Evolutionary conservation across 352 stramenopile genomes (phyloP).

Genomic region (Pythium aristosporum): DNA sequence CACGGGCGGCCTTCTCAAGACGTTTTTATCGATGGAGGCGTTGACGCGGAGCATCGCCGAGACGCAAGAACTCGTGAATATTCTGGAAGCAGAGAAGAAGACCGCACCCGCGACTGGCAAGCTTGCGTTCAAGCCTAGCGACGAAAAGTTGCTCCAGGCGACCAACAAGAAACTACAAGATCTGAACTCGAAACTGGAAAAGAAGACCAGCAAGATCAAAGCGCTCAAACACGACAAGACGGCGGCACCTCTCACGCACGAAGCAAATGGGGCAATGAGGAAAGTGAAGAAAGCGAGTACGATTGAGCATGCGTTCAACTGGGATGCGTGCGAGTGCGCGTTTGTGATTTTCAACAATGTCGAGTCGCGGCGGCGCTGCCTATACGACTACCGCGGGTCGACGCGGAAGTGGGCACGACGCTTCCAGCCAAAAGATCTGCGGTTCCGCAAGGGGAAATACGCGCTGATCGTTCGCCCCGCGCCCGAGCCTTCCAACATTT

Average conservation of each 20-base stretch:
- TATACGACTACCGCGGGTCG: slow-evolving; percentile 75
- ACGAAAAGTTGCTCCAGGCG: slow-evolving; percentile 22
- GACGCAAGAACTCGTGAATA: slow-evolving; percentile 47
- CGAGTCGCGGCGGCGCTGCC: slow-evolving; percentile 67
- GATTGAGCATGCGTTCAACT: slow-evolving; percentile 39
- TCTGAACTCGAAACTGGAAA: slow-evolving; percentile 27
- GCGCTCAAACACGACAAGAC: slow-evolving; percentile 41
- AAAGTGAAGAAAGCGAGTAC: slow-evolving; percentile 16
- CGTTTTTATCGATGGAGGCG: slow-evolving; percentile 72
- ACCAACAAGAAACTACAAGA: slow-evolving; percentile 28
- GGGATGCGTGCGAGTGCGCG: slow-evolving; percentile 67
- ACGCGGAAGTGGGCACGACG: slow-evolving; percentile 36
- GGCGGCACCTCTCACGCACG: slow-evolving; percentile 3
- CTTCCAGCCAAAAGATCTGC: slow-evolving; percentile 56
- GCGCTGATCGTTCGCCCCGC: slow-evolving; percentile 50
- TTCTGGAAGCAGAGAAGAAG: slow-evolving; percentile 36
- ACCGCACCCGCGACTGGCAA: background rate
- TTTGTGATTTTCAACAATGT: slow-evolving; percentile 90
- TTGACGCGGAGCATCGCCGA: slow-evolving; percentile 61
- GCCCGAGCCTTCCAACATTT: slow-evolving; percentile 82
- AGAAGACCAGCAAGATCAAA: slow-evolving; percentile 67
- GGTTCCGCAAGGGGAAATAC: slow-evolving; percentile 55
- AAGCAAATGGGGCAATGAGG: slow-evolving; percentile 1
- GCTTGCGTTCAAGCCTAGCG: slow-evolving; percentile 19
- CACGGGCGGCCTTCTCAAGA: slow-evolving; percentile 66